These are phyloP conservation scores for Wickerhamiella spandovensis DNA, from an alignment of 805 yeast genomes.

Conservation along the genomic window DNA sequence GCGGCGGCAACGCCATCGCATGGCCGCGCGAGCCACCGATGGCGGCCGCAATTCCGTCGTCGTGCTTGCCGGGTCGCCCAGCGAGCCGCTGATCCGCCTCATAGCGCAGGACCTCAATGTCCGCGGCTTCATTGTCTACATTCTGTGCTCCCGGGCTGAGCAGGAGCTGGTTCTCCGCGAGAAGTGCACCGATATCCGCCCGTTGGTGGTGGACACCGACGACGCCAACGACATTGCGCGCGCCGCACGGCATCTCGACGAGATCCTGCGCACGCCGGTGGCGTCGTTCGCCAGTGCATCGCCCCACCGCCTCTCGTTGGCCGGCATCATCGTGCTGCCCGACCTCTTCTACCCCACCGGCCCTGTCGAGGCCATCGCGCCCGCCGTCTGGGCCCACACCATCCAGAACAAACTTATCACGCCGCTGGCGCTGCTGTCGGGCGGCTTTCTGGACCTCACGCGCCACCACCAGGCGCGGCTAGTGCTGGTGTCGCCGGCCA, in stretches of 20 bases:
- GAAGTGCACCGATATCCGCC: conserved; percentile 54
- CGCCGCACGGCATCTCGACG: conserved; percentile 34
- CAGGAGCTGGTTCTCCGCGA: conserved; percentile 39
- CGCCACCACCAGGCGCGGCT: conserved; percentile 38
- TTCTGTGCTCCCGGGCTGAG: conserved; percentile 51
- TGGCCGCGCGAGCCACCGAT: conserved; percentile 48
- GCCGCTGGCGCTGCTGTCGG: conserved; percentile 38
- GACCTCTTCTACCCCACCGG: conserved; percentile 56
- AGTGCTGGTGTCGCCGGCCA: conserved; percentile 41
- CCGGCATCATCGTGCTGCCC: conserved; percentile 60
- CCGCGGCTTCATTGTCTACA: conserved; percentile 70
- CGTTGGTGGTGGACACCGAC: conserved; percentile 41
- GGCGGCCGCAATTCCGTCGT: conserved; percentile 71
- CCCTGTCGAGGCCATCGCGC: conserved; percentile 44
- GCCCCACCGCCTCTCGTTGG: conserved; percentile 42
- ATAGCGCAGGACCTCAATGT: conserved; percentile 62
- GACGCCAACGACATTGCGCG: conserved; percentile 34
- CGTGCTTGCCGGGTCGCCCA: conserved; percentile 61
- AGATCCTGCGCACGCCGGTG: conserved; percentile 39
- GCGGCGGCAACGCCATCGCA: conserved; percentile 24
- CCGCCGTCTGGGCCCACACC: conserved; percentile 37
- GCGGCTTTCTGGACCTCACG: conserved; percentile 42
- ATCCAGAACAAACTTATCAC: conserved; percentile 34
- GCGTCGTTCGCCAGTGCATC: conserved; percentile 45
- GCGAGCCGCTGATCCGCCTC: conserved; percentile 56